Percentiles rank a stretch among this genome's conserved stretches.
phyloP scores from a whole-genome alignment of 2,329 filamentous ascomycete species.

The Conoideocrella luteorostrata region DNA sequence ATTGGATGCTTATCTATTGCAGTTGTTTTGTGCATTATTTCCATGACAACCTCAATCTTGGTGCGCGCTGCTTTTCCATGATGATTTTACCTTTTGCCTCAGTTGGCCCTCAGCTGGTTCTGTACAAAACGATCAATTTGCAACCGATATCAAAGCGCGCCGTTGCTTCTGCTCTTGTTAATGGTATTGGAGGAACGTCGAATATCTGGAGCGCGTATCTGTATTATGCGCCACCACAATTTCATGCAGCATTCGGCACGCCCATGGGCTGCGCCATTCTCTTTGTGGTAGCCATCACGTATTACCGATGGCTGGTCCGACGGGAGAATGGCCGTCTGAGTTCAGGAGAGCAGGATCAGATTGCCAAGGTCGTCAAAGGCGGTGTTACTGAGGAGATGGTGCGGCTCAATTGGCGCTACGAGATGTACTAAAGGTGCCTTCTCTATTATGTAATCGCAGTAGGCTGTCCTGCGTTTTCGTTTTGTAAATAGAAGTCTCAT shows the following conservation, averaged over 20 bases:
- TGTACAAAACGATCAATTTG: slow-evolving; percentile 35
- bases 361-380: slow-evolving; percentile 32
- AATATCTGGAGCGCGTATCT: slow-evolving; percentile 30
- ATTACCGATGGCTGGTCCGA: slow-evolving; percentile 30
- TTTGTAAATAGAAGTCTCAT: no score
- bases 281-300: slow-evolving; percentile 26
- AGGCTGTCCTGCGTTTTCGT: no score
- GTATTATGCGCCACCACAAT: slow-evolving; percentile 29
- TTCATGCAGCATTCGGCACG: slow-evolving; percentile 34
- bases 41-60: slow-evolving; percentile 29
- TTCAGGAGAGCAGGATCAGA: slow-evolving; percentile 25
- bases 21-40: slow-evolving; percentile 30
- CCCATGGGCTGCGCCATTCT: slow-evolving; percentile 27
- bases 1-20: slow-evolving; percentile 26
- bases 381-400: slow-evolving; percentile 39
- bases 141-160: slow-evolving; percentile 35
- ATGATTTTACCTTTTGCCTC: slow-evolving; percentile 29
- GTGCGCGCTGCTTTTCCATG: slow-evolving; percentile 35
- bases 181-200: slow-evolving; percentile 27
- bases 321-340: slow-evolving; percentile 33
- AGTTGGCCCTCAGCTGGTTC: slow-evolving; percentile 32
- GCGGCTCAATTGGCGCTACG: slow-evolving; percentile 34
- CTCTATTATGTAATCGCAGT: no score
- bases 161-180: slow-evolving; percentile 33
- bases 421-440: slow-evolving; percentile 38